These are phyloP conservation scores for Syzygium aqueum DNA, from an alignment of 345 rosid genomes.

Conservation along the genomic window DNA sequence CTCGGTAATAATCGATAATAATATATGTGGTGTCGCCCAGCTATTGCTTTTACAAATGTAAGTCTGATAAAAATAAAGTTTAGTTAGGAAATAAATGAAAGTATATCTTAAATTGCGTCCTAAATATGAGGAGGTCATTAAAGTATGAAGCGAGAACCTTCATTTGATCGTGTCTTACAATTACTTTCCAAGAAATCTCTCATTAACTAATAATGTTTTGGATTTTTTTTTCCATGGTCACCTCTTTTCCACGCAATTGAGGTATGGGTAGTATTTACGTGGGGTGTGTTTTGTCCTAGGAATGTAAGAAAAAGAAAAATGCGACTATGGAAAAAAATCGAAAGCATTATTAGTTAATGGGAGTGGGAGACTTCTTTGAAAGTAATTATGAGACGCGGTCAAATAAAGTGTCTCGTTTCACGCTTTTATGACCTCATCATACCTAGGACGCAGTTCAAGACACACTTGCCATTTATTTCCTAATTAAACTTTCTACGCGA, in stretches of 20 bases:
- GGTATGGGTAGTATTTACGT: no score
- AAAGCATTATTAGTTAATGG: no score
- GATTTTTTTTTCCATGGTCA: not conserved
- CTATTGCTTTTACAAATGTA: not conserved
- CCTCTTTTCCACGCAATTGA: no score
- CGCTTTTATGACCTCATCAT: not conserved
- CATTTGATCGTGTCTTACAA: not conserved
- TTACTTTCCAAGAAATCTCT: not conserved
- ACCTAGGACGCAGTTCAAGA: not conserved
- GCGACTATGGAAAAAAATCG: no score
- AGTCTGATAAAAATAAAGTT: not conserved
- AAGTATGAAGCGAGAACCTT: not conserved
- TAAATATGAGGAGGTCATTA: not conserved
- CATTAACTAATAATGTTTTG: not conserved
- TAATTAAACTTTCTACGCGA: not conserved
- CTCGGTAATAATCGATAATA: not conserved
- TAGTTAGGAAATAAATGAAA: not conserved
- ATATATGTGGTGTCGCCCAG: not conserved
- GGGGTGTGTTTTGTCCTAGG: no score
- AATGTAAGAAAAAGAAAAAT: no score
- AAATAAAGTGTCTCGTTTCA: no score
- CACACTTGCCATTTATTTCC: not conserved
- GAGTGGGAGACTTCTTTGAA: not conserved
- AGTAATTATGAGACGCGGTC: no score
- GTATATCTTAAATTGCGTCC: not conserved